Evolutionary conservation across 345 rosid genomes (phyloP), one percentile per base, ranked within the genome.

Genomic region (Linum lewisii): DNA sequence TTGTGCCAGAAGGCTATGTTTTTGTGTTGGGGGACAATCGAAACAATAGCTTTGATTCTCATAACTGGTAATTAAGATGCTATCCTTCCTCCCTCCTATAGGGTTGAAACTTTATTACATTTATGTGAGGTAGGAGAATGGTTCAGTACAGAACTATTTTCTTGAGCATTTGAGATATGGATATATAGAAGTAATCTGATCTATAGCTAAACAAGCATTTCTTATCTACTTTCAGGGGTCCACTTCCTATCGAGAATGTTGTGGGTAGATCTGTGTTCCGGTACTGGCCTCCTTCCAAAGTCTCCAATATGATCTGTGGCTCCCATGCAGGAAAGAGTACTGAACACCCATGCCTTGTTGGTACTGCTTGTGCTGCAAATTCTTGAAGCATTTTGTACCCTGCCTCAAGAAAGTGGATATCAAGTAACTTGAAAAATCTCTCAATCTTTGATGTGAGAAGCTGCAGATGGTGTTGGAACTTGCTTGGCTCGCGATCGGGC

Each of bases 21-120:
- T 88, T 84, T 62, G 98, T 91, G 52, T 61, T 91, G 85, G 96
- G 98, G 61, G 98, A 91, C 77, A 91, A 91, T 60, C 91, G 96
- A 14, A 91, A 91, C 63, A 81, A 86, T 73, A 91, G 98, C 68
- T 81, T 79, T 44, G 98, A 91, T 73, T 91, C 98, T 54, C 96
- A 84, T 70, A 63, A 80, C 77, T 91, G 98, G 98, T 91, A 81
- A 76, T 51, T 63, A 16, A 42, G 47, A 42, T 7, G 15, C 18
- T 11, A 10, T 16, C 47, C 16, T 62, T 42, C 18, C 14, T 36
- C 22, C 16, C 51, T 14, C 8, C 62, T 57, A 15, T n/a, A 20
- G 2, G 59, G 57, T 58, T 53, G 32, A 5, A 50, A 26, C 38
- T 50, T 44, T 57, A 7, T 24, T 62, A 25, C 59, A 14, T 14